Percentiles rank a stretch among this genome's conserved stretches.
Conservation (phyloP, 495 filamentous ascomycete genomes). For the Xylaria flabelliformis region DNA sequence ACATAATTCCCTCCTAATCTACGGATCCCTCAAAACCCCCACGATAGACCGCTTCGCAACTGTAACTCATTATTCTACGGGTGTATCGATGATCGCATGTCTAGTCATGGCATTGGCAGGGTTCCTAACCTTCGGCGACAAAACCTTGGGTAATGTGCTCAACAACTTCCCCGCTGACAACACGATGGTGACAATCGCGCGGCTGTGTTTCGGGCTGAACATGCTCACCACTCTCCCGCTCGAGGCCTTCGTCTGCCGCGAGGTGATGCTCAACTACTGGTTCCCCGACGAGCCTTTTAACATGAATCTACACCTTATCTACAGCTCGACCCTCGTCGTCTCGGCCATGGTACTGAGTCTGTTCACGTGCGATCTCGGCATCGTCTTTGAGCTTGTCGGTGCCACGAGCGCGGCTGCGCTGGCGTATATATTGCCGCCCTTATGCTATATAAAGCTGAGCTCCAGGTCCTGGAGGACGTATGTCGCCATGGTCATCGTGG, state of each 20-base stretch:
- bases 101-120: conserved; percentile 86
- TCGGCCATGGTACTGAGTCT: conserved; percentile 78
- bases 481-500: conserved; percentile 69
- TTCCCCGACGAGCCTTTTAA: conserved; percentile 80
- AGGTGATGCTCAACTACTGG: conserved; percentile 95
- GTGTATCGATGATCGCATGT: conserved; percentile 86
- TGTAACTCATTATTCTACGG: conserved; percentile 92
- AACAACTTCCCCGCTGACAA: conserved; percentile 96
- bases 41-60: conserved; percentile 91
- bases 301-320: conserved; percentile 81
- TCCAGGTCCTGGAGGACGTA: conserved; percentile 78
- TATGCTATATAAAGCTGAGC: conserved; percentile 94
- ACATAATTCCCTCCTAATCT: conserved; percentile 96
- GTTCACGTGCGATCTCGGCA: conserved; percentile 89
- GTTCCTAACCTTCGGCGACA: conserved; percentile 90
- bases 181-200: conserved; percentile 89
- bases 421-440: conserved; percentile 92
- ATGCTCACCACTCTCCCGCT: conserved; percentile 97
- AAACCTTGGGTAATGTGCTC: conserved; percentile 91
- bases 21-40: conserved; percentile 91
- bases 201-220: conserved; percentile 94
- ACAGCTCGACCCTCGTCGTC: conserved; percentile 80
- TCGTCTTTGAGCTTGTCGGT: conserved; percentile 93
- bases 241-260: conserved; percentile 95
- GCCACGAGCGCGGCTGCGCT: conserved; percentile 92